Conservation (phyloP, 169 alveolate genomes). For the Eimeria nieschulzi region DNA sequence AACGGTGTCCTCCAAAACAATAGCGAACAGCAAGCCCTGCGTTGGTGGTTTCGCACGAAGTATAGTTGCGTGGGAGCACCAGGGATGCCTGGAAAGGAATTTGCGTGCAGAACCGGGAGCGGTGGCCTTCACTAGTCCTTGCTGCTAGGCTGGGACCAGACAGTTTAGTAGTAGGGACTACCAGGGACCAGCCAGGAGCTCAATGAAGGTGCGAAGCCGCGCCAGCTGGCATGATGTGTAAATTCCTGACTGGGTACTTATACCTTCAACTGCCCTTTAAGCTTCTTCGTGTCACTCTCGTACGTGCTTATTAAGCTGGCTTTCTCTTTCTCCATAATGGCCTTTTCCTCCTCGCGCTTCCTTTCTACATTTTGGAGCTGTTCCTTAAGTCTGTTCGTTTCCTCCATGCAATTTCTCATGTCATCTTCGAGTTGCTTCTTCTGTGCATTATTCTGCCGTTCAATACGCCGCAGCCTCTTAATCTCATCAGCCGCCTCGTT, state of each 20-base stretch:
- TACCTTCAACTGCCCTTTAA: constrained; percentile 42
- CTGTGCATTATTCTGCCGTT: background rate
- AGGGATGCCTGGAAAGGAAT: background rate
- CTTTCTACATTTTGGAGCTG: constrained; percentile 26
- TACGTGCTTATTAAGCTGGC: constrained; percentile 7
- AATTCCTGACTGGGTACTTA: background rate
- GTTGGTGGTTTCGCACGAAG: background rate
- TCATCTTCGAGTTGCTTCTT: constrained; percentile 29
- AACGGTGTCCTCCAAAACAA: background rate
- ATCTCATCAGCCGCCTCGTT: constrained; percentile 74
- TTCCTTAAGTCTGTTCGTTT: background rate
- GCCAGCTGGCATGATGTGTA: background rate
- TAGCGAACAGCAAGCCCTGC: background rate
- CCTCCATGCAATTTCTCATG: background rate
- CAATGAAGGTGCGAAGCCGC: background rate
- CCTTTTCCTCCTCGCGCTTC: constrained; percentile 41
- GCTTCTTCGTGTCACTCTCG: constrained; percentile 12
- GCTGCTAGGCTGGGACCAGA: background rate
- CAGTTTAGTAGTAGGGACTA: background rate
- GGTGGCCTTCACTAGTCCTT: background rate
- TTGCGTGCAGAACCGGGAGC: background rate
- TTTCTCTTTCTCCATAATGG: background rate
- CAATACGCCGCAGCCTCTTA: constrained; percentile 69
- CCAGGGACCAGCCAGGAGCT: background rate
- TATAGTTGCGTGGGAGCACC: background rate